Percentiles rank a stretch among this genome's conserved stretches.
Evolutionary conservation across 2,329 filamentous ascomycete species (phyloP).

Genomic region (Ophiostoma novo-ulmi): DNA sequence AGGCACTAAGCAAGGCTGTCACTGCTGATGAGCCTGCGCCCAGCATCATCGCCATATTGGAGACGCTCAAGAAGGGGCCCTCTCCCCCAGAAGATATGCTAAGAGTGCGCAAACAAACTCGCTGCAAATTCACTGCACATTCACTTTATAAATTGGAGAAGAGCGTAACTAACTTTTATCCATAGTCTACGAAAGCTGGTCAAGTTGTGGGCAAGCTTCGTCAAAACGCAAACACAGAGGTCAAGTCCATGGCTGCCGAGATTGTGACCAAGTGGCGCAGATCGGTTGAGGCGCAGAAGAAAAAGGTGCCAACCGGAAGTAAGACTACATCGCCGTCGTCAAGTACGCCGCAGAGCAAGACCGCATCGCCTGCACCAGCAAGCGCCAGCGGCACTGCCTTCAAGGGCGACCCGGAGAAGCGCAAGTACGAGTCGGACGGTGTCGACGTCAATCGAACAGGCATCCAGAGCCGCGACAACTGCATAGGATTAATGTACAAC

Average conservation of each 20-base stretch:
- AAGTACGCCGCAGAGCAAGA: constrained; percentile 35
- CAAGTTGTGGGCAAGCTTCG: constrained; percentile 79
- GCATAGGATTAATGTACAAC: constrained; percentile 89
- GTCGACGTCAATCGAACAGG: constrained; percentile 73
- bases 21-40: constrained; percentile 67
- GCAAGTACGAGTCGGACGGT: constrained; percentile 75
- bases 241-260: constrained; percentile 70
- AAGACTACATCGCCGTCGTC: constrained; percentile 37
- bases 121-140: background rate
- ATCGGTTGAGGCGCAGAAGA: constrained; percentile 63
- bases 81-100: constrained; percentile 72
- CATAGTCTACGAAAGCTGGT: constrained; percentile 80
- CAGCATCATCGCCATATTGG: constrained; percentile 68
- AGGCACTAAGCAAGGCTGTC: constrained; percentile 74
- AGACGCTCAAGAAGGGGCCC: constrained; percentile 72
- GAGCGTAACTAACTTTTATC: background rate
- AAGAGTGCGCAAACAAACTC: background rate
- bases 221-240: constrained; percentile 72
- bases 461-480: constrained; percentile 70
- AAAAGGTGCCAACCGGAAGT: constrained; percentile 31
- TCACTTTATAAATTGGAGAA: too few species aligned
- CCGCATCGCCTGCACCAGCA: constrained; percentile 43
- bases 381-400: constrained; percentile 52
- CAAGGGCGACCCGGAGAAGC: constrained; percentile 67
- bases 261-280: constrained; percentile 86